Conservation (phyloP, 2,329 filamentous ascomycete species). For the Fusarium sp. region DNA sequence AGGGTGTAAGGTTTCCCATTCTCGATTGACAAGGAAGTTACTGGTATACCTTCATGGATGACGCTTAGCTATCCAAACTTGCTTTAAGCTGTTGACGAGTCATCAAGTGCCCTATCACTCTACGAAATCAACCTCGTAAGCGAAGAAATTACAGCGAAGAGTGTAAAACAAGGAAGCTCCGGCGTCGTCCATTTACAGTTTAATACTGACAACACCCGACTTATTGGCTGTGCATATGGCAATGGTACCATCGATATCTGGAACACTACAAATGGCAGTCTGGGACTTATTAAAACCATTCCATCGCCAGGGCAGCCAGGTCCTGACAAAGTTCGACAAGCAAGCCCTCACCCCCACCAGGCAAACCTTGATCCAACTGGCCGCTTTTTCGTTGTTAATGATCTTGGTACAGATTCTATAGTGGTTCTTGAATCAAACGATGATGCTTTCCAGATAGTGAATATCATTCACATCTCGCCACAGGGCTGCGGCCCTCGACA, state of each 20-base stretch:
- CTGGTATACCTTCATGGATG: slow-evolving; percentile 59
- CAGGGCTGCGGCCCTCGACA: slow-evolving; percentile 60
- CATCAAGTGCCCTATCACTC: slow-evolving; percentile 49
- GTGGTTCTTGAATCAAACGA: slow-evolving; percentile 52
- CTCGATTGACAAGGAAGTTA: slow-evolving; percentile 42
- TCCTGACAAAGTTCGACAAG: neutral
- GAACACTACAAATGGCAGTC: slow-evolving; percentile 51
- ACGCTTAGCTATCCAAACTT: slow-evolving; percentile 50
- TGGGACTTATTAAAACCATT: slow-evolving; percentile 31
- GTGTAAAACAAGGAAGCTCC: slow-evolving; percentile 48
- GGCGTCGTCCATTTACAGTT: slow-evolving; percentile 61
- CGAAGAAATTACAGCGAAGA: slow-evolving; percentile 44
- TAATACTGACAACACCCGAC: slow-evolving; percentile 54
- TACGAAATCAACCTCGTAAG: slow-evolving; percentile 51
- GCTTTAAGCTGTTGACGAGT: slow-evolving; percentile 61
- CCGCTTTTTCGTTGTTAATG: slow-evolving; percentile 54
- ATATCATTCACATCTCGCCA: slow-evolving; percentile 44
- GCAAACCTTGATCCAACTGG: slow-evolving; percentile 56
- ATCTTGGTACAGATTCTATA: slow-evolving; percentile 55
- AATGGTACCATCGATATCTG: slow-evolving; percentile 56
- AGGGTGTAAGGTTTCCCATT: neutral
- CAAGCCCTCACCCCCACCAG: slow-evolving; percentile 47
- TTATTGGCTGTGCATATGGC: slow-evolving; percentile 57
- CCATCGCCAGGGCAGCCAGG: neutral
- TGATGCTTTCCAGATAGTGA: slow-evolving; percentile 50